Evolutionary conservation across 192 early-diverging fungal genomes (phyloP).

Genomic region (Coemansia sp.): DNA sequence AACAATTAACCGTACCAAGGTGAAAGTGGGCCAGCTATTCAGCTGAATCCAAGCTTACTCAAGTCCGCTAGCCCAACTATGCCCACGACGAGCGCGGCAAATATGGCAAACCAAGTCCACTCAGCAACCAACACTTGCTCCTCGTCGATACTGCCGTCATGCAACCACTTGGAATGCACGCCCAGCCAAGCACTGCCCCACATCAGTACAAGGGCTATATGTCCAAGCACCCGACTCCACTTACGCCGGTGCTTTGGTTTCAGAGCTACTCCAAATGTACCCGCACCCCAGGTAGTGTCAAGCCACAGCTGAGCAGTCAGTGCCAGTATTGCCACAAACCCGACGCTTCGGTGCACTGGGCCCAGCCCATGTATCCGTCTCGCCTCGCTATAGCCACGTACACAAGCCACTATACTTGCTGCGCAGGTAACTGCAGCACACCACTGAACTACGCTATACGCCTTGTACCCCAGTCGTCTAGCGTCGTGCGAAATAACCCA

Average conservation of each 20-base stretch:
- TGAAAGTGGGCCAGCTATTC: not conserved
- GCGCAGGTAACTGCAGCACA: not conserved
- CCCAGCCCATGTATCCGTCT: not conserved
- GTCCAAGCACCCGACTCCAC: constrained; percentile 21
- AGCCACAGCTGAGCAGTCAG: constrained; percentile 22
- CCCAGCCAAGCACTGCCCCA: constrained; percentile 46
- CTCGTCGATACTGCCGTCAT: not conserved
- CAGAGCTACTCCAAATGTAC: not conserved
- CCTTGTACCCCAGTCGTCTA: not conserved
- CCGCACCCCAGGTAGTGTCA: not conserved
- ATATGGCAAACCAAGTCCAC: constrained; percentile 24
- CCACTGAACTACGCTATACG: not conserved
- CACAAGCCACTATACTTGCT: not conserved
- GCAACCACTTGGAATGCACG: constrained; percentile 25
- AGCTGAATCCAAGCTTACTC: constrained; percentile 20
- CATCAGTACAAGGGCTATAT: constrained; percentile 13
- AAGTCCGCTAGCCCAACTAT: constrained; percentile 20
- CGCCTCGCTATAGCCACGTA: not conserved
- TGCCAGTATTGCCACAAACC: constrained; percentile 11
- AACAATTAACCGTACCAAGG: not conserved
- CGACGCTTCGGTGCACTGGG: constrained; percentile 12
- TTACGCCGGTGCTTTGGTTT: constrained; percentile 17
- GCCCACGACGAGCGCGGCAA: constrained; percentile 25
- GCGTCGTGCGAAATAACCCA: constrained; percentile 11
- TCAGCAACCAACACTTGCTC: not conserved